A percentile compares a stretch with the other conserved stretches of the same genome.
phyloP scores from a whole-genome alignment of 2,329 filamentous ascomycete species.

The Exophiala sp. region DNA sequence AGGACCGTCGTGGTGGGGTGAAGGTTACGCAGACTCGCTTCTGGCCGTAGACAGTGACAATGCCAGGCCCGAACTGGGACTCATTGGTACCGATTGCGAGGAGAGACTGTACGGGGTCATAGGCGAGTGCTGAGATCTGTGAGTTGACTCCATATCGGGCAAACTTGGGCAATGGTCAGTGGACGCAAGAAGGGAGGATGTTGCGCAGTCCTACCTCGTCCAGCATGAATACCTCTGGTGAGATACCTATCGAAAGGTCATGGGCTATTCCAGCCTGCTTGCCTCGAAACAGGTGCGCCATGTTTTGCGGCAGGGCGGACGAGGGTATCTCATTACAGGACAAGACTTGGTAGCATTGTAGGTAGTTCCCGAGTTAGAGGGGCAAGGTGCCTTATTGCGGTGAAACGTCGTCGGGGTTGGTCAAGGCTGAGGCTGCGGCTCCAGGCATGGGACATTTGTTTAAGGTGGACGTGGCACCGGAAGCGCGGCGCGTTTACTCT shows the following conservation, averaged over 20 bases:
- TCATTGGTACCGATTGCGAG: slow-evolving; percentile 88
- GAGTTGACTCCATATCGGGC: slow-evolving; percentile 79
- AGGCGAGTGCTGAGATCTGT: slow-evolving; percentile 72
- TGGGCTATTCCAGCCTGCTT: slow-evolving; percentile 92
- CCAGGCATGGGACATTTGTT: too few relatives aligned
- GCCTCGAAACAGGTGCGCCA: slow-evolving; percentile 84
- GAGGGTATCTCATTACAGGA: neutral
- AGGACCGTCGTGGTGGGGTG: slow-evolving; percentile 66
- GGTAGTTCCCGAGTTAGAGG: neutral
- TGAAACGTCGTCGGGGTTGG: too few relatives aligned
- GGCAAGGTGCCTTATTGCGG: neutral
- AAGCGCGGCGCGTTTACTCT: too few relatives aligned
- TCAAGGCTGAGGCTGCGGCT: too few relatives aligned
- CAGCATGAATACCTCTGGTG: slow-evolving; percentile 72
- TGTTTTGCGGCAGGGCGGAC: slow-evolving; percentile 37
- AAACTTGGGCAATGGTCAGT: slow-evolving; percentile 42
- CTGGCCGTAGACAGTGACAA: slow-evolving; percentile 86
- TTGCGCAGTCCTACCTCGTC: slow-evolving; percentile 63
- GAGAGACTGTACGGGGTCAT: slow-evolving; percentile 90
- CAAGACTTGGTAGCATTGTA: neutral
- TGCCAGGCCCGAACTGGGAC: slow-evolving; percentile 77
- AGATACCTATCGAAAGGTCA: slow-evolving; percentile 80
- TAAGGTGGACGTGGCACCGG: too few relatives aligned
- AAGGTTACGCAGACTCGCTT: slow-evolving; percentile 74
- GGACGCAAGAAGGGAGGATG: slow-evolving; percentile 22